Percentiles rank a stretch among this genome's conserved stretches.
Evolutionary conservation across 1,284 basidiomycete species (phyloP).

Genomic region (Sutorius eximius): DNA sequence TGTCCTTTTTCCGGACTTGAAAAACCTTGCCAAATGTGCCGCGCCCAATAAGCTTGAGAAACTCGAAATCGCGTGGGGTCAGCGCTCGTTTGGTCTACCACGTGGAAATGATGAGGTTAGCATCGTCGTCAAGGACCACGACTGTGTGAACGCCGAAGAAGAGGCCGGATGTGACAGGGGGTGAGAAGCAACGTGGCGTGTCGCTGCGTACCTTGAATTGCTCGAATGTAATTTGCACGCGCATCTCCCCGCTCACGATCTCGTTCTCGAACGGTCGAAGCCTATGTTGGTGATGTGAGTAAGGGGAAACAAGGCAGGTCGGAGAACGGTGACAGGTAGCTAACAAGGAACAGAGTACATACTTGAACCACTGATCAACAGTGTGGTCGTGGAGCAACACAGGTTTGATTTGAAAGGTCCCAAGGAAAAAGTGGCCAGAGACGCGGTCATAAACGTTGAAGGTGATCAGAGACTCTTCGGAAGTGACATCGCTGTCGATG

Average conservation of each 20-base stretch:
- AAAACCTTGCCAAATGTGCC: conserved; percentile 99
- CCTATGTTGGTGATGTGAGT: conserved; percentile 42
- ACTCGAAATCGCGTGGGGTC: conserved; percentile 94
- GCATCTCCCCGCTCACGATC: conserved; percentile 87
- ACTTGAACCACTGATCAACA: conserved; percentile 98
- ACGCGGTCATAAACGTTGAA: conserved; percentile 94
- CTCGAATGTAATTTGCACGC: conserved; percentile 93
- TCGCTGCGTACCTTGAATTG: conserved; percentile 67
- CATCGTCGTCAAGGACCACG: conserved; percentile 20
- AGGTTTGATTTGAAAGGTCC: conserved; percentile 90
- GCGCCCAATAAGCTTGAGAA: conserved; percentile 97
- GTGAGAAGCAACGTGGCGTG: conserved; percentile 25
- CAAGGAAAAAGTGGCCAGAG: conserved; percentile 87
- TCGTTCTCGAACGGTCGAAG: conserved; percentile 79
- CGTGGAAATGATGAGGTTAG: conserved; percentile 14
- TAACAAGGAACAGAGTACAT: conserved; percentile 35
- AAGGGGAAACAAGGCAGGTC: neutral
- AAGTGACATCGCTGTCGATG: conserved; percentile 85
- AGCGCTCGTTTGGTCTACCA: conserved; percentile 76
- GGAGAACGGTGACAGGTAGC: neutral
- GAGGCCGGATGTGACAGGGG: conserved; percentile 17
- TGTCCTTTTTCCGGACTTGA: conserved; percentile 97
- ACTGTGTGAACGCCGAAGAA: conserved; percentile 15
- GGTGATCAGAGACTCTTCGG: conserved; percentile 80
- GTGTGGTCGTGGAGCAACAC: conserved; percentile 87